These are phyloP conservation scores for Neoscytalidium dimidiatum DNA, from an alignment of 2,329 filamentous ascomycete species.

Conservation along the genomic window DNA sequence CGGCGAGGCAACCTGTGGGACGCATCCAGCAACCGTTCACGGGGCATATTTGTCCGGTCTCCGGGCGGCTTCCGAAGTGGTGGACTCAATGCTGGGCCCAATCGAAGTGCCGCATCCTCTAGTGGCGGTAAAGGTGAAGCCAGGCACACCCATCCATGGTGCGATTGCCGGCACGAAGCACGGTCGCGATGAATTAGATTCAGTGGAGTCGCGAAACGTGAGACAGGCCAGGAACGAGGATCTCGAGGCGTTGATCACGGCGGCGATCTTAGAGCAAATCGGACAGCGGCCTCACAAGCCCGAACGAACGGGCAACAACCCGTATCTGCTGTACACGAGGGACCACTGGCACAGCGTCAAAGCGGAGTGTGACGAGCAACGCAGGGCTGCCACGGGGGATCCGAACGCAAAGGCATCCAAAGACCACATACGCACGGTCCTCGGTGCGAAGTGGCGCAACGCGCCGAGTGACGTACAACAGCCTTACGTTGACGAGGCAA, in stretches of 20 bases:
- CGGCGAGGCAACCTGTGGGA: conserved; percentile 93
- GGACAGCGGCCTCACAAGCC: conserved; percentile 77
- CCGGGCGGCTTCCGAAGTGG: conserved; percentile 82
- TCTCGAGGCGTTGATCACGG: conserved; percentile 60
- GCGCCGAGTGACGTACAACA: conserved; percentile 68
- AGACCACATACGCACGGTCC: conserved; percentile 78
- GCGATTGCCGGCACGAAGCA: conserved; percentile 17
- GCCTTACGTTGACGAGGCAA: conserved; percentile 76
- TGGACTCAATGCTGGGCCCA: conserved; percentile 77
- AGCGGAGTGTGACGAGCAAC: conserved; percentile 67
- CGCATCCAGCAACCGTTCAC: conserved; percentile 94
- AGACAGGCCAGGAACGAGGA: conserved; percentile 40
- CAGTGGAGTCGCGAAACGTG: conserved; percentile 21
- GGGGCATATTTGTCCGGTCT: conserved; percentile 94
- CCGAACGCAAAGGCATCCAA: conserved; percentile 66
- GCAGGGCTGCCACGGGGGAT: conserved; percentile 64
- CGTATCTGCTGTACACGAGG: conserved; percentile 88
- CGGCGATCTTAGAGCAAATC: conserved; percentile 60
- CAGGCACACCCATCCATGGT: conserved; percentile 19
- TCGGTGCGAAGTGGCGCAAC: conserved; percentile 90
- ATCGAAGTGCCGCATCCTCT: conserved; percentile 74
- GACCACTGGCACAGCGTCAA: conserved; percentile 65
- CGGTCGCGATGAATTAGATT: conserved; percentile 23
- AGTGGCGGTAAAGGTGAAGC: conserved; percentile 61
- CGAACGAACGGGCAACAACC: conserved; percentile 73